Evolutionary conservation across 164 flowering plant genomes (phyloP).

Genomic region (Macadamia integrifolia): DNA sequence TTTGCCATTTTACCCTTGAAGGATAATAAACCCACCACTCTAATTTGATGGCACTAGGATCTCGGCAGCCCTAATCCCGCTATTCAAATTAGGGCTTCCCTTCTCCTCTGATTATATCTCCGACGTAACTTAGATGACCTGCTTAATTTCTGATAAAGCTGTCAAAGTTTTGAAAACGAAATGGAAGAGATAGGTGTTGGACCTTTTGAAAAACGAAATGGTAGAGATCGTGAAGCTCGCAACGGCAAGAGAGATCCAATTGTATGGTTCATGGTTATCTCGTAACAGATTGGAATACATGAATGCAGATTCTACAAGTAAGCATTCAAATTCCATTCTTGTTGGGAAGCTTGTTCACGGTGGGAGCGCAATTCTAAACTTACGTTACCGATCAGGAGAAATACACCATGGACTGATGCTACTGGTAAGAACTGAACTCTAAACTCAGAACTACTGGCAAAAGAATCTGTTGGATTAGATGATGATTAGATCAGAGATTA

Average conservation of each 20-base stretch:
- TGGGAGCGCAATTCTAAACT: slow-evolving; percentile 53
- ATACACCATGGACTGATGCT: slow-evolving; percentile 41
- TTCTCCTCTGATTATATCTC: no score
- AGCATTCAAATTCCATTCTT: slow-evolving; percentile 73
- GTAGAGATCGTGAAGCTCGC: slow-evolving; percentile 82
- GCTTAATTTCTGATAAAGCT: no score
- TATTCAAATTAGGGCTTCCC: no score
- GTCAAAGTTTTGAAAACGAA: no score
- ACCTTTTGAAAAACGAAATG: no score
- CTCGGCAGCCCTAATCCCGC: no score
- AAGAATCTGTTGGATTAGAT: not conserved
- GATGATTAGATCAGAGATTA: not conserved
- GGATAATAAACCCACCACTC: no score
- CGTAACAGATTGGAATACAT: slow-evolving; percentile 64
- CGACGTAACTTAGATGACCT: no score
- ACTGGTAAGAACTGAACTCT: slow-evolving; percentile 33
- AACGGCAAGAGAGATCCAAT: slow-evolving; percentile 64
- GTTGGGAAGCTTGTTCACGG: slow-evolving; percentile 66
- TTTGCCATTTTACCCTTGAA: no score
- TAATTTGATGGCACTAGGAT: no score
- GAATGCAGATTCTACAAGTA: slow-evolving; percentile 78
- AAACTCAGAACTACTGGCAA: not conserved
- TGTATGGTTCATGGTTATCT: slow-evolving; percentile 56
- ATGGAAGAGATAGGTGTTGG: no score
- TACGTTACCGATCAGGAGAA: slow-evolving; percentile 28